Conservation (phyloP, 169 alveolate species). For the Plasmodium billcollinsi region DNA sequence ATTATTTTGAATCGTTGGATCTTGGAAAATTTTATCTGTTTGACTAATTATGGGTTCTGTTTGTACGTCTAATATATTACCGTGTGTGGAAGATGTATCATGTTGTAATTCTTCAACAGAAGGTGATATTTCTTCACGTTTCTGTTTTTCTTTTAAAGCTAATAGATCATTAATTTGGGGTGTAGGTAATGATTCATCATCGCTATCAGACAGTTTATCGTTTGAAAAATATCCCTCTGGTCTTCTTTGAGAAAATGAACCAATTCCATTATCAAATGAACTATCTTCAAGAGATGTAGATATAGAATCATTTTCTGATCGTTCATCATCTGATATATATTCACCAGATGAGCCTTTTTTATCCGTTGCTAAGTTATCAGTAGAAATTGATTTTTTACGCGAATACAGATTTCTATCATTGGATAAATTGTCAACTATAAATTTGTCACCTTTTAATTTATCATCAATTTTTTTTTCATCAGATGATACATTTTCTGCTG, state of each 20-base stretch:
- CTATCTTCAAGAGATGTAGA: neutral
- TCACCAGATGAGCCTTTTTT: neutral
- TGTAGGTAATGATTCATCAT: neutral
- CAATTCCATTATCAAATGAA: neutral
- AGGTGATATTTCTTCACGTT: neutral
- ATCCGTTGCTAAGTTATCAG: neutral
- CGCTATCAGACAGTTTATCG: neutral
- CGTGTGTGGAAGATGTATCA: neutral
- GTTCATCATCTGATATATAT: neutral
- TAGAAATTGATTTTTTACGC: neutral
- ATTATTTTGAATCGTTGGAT: too few relatives aligned
- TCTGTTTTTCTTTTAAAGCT: neutral
- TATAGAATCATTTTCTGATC: neutral
- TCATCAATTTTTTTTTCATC: neutral
- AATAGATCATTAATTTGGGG: neutral
- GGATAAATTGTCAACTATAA: too few relatives aligned
- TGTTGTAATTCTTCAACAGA: neutral
- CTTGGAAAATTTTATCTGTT: too few relatives aligned
- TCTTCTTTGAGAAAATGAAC: neutral
- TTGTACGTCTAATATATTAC: too few relatives aligned
- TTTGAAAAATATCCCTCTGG: neutral
- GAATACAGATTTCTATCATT: neutral
- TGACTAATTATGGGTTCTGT: too few relatives aligned
- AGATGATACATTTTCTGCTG: neutral
- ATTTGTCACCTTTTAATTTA: too few relatives aligned